Percentiles rank a stretch among this genome's conserved stretches.
Evolutionary conservation across 768 basidiomycete genomes (phyloP).

Genomic region (Daedaleopsis nitida): DNA sequence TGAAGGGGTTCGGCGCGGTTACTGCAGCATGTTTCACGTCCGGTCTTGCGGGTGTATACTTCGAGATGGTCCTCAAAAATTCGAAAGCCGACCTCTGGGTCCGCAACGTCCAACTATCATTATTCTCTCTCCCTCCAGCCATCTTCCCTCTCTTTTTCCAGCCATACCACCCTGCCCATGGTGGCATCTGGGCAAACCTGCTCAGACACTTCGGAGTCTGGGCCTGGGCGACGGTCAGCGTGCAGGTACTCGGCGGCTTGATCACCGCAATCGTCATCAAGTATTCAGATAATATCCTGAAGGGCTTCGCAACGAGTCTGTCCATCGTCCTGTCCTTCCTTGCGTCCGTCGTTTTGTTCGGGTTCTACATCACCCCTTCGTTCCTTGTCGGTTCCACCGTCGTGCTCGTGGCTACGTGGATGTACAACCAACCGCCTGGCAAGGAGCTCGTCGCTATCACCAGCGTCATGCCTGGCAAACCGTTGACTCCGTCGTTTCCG

Average conservation of each 20-base stretch:
- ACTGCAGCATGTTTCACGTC: constrained; percentile 87
- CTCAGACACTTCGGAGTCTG: constrained; percentile 89
- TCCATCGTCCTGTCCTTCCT: constrained; percentile 95
- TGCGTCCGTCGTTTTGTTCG: constrained; percentile 88
- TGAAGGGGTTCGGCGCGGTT: constrained; percentile 84
- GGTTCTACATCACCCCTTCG: constrained; percentile 82
- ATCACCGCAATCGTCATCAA: constrained; percentile 96
- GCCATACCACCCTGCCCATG: constrained; percentile 32
- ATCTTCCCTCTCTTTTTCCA: constrained; percentile 73
- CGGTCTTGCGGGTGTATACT: constrained; percentile 90
- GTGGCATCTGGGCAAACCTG: constrained; percentile 35
- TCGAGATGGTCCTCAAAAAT: constrained; percentile 90
- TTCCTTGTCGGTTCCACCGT: constrained; percentile 87
- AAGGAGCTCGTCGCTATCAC: constrained; percentile 38
- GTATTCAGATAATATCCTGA: constrained; percentile 92
- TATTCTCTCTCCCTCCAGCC: constrained; percentile 91
- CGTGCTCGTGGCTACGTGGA: constrained; percentile 87
- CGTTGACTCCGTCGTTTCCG: constrained; percentile 39
- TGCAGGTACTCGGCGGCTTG: constrained; percentile 91
- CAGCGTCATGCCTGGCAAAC: constrained; percentile 37
- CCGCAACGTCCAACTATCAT: constrained; percentile 84
- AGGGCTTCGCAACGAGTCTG: constrained; percentile 96
- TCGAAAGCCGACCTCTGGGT: constrained; percentile 87
- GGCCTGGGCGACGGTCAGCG: constrained; percentile 93
- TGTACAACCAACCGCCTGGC: constrained; percentile 83